phyloP scores from a whole-genome alignment of 805 yeast species.

The Kazachstania taianensis region DNA sequence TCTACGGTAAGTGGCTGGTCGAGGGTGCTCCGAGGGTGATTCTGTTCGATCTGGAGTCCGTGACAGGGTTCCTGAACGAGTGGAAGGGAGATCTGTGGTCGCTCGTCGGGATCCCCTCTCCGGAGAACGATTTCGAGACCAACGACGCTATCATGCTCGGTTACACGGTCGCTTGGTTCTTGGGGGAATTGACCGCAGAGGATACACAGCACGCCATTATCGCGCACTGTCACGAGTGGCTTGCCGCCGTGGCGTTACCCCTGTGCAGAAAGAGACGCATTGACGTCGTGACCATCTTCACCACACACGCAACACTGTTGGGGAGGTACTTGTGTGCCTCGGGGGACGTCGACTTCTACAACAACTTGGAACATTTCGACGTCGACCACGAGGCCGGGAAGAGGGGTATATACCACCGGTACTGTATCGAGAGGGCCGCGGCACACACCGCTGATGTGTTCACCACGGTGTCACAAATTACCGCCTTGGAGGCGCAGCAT shows the following conservation, averaged over 20 bases:
- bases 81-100: conserved; percentile 95
- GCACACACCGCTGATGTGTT: conserved; percentile 94
- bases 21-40: conserved; percentile 96
- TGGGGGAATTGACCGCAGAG: conserved; percentile 83
- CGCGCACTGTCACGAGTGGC: conserved; percentile 96
- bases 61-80: conserved; percentile 59
- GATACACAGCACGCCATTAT: conserved; percentile 84
- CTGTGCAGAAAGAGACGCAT: conserved; percentile 82
- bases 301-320: conserved; percentile 92
- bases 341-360: conserved; percentile 91
- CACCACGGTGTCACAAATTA: conserved; percentile 93
- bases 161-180: conserved; percentile 90
- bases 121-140: conserved; percentile 77
- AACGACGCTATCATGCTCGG: conserved; percentile 91
- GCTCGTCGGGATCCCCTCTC: conserved; percentile 85
- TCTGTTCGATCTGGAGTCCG: conserved; percentile 77
- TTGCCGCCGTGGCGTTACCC: conserved; percentile 93
- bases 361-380: conserved; percentile 78
- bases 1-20: conserved; percentile 93
- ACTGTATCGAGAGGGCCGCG: conserved; percentile 93
- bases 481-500: conserved; percentile 94
- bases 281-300: conserved; percentile 90
- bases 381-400: conserved; percentile 98
- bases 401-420: conserved; percentile 93
- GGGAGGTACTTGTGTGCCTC: conserved; percentile 96